phyloP scores from a whole-genome alignment of 768 basidiomycete species.

The Hygrophorus russula region DNA sequence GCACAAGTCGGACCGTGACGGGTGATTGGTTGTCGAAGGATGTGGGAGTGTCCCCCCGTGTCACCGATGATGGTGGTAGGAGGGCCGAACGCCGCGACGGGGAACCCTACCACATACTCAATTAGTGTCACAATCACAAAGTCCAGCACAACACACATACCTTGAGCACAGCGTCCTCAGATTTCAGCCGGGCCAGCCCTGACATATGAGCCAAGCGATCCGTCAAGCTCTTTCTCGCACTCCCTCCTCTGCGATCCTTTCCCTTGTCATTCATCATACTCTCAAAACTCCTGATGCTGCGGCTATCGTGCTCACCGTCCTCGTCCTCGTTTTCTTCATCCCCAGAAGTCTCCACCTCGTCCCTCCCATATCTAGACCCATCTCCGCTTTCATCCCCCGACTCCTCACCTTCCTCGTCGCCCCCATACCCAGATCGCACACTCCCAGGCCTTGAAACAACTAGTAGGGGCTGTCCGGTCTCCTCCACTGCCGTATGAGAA shows the following conservation, averaged over 20 bases:
- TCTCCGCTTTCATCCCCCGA: slow-evolving; percentile 19
- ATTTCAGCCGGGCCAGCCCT: slow-evolving; percentile 35
- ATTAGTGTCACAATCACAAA: slow-evolving; percentile 4
- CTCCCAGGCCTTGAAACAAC: slow-evolving; percentile 32
- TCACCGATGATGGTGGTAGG: slow-evolving; percentile 20
- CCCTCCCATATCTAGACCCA: slow-evolving; percentile 16
- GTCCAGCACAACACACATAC: slow-evolving; percentile 11
- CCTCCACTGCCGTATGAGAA: slow-evolving; percentile 18
- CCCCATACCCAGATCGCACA: slow-evolving; percentile 18
- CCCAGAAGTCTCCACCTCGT: slow-evolving; percentile 18
- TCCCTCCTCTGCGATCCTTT: slow-evolving; percentile 15
- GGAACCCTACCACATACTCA: slow-evolving; percentile 17
- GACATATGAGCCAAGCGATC: slow-evolving; percentile 78
- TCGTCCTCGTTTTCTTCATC: slow-evolving; percentile 26
- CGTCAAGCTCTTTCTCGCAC: slow-evolving; percentile 56
- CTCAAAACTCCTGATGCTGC: slow-evolving; percentile 80
- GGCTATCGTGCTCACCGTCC: slow-evolving; percentile 37
- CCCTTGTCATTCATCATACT: slow-evolving; percentile 61
- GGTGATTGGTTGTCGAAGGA: slow-evolving; percentile 30
- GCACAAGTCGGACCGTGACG: slow-evolving; percentile 32
- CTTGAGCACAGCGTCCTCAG: slow-evolving; percentile 16
- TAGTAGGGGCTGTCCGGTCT: slow-evolving; percentile 35
- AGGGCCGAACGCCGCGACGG: slow-evolving; percentile 30
- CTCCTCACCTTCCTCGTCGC: slow-evolving; percentile 21
- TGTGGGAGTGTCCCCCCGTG: slow-evolving; percentile 22